These are phyloP conservation scores for Hypoxylon fragiforme DNA, from an alignment of 495 filamentous ascomycete genomes.

Conservation along the genomic window DNA sequence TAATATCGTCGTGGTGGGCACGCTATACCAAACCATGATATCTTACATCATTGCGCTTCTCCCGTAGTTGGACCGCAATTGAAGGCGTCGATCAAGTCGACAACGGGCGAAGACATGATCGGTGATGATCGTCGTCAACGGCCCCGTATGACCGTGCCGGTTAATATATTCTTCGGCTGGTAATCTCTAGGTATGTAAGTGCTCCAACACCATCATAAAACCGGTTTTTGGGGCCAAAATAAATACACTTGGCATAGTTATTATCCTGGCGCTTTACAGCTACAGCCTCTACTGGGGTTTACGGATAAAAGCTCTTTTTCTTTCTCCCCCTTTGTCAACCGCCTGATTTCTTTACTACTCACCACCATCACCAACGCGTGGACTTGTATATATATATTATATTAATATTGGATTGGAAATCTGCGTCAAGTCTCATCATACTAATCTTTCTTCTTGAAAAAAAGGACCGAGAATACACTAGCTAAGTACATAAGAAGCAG, in stretches of 20 bases:
- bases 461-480: conserved; percentile 5
- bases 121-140: conserved; percentile 19
- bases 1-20: conserved; percentile 14
- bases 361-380: not conserved
- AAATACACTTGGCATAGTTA: no score
- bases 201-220: conserved; percentile 16
- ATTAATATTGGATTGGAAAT: conserved; percentile 17
- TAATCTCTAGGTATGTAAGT: conserved; percentile 1
- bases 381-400: not conserved
- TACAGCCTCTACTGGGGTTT: conserved; percentile 7
- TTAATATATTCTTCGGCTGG: conserved; percentile 18
- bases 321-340: no score
- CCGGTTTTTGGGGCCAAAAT: no score
- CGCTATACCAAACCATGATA: conserved; percentile 16
- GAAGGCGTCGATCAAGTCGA: conserved; percentile 13
- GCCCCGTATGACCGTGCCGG: conserved; percentile 22
- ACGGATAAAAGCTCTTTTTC: conserved; percentile 23
- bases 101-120: conserved; percentile 15
- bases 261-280: no score
- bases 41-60: conserved; percentile 4
- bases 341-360: not conserved
- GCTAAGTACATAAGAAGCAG: no score
- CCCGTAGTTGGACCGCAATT: conserved; percentile 11
- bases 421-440: conserved; percentile 20
- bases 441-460: conserved; percentile 2